Evolutionary conservation across 208 protist species (phyloP), one percentile per base, ranked within the genome.

Genomic region (Wallacemonas sp.): DNA sequence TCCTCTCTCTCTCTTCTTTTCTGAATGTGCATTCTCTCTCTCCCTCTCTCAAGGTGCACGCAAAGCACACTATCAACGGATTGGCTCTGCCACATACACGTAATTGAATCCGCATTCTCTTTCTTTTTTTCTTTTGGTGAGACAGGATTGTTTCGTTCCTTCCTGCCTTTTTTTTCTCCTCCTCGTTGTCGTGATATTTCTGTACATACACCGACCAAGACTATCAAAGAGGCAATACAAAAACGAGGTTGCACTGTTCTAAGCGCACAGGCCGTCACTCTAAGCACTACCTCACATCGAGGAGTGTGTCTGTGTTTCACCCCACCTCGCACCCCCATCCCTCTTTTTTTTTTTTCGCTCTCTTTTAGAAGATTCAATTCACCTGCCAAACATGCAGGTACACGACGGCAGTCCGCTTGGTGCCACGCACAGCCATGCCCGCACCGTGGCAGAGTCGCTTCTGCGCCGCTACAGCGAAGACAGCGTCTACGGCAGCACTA

Each of bases 321-420:
- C 26, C 26, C 5, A 6, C 14, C 11, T 42, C 31, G 30, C 24
- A 14, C 24, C 24, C 45, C 42, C 46, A 46, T 67, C 47, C 31
- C 36, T 41, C 17, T 9, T 36, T 58, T 67, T 38, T 63, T 28
- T 62, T 62, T 58, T 54, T 19, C 17, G 6, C 22, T 46, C 17
- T 19, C 15, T n/a, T n/a, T n/a, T n/a, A n/a, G n/a, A n/a, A 56
- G 30, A 36, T 34, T 14, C 36, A 6, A 24, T 58, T 8, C 54
- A 60, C 36, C 3, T 33, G 33, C 28, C 38, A 6, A 62, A 17
- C 4, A 62, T 45, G 39, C 38, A 62, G 19, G 39, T 62, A n/a
- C 38, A 45, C 36, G 38, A 36, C 12, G 11, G 17, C 36, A 17
- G 38, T 0, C 9, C 30, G 9, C 24, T 15, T 3, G 22, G 31